Conservation (phyloP, 164 flowering plant species). For the Vitis amurensis region DNA sequence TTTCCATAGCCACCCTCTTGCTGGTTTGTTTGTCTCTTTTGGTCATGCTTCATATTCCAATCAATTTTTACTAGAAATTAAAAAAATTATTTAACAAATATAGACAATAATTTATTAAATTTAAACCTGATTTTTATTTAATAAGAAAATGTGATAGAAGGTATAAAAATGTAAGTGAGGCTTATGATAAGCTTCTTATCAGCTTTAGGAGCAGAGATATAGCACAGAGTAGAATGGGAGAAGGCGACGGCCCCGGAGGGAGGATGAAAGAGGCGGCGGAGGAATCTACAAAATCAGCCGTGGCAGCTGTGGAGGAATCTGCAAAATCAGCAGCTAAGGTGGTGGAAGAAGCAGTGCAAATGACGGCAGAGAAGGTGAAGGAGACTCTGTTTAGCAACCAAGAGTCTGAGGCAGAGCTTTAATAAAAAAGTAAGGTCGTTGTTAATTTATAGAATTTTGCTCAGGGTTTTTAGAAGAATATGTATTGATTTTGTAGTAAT, state of each 20-base stretch:
- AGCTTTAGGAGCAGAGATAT: constrained; percentile 19
- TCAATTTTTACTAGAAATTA: no score
- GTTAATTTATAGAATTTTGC: no score
- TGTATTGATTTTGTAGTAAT: no score
- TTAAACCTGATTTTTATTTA: no score
- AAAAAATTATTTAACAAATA: no score
- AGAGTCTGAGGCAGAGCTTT: constrained; percentile 20
- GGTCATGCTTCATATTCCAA: no score
- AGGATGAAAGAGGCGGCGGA: constrained; percentile 26
- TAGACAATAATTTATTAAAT: no score
- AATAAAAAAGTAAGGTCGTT: not conserved
- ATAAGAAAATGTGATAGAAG: no score
- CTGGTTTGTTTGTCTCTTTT: not conserved
- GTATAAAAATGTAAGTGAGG: no score
- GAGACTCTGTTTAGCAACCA: not conserved
- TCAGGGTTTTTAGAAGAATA: no score
- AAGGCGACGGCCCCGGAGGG: constrained; percentile 1
- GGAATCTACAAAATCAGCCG: constrained; percentile 14
- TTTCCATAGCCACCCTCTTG: no score
- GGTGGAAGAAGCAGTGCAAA: constrained; percentile 18
- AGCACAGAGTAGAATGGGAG: not conserved
- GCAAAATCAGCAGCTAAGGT: constrained; percentile 25
- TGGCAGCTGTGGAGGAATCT: constrained; percentile 21
- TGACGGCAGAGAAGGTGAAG: constrained; percentile 16
- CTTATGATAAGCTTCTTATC: not conserved